These are phyloP conservation scores for Grosmannia serpens DNA, from an alignment of 2,329 filamentous ascomycete species.

Conservation along the genomic window DNA sequence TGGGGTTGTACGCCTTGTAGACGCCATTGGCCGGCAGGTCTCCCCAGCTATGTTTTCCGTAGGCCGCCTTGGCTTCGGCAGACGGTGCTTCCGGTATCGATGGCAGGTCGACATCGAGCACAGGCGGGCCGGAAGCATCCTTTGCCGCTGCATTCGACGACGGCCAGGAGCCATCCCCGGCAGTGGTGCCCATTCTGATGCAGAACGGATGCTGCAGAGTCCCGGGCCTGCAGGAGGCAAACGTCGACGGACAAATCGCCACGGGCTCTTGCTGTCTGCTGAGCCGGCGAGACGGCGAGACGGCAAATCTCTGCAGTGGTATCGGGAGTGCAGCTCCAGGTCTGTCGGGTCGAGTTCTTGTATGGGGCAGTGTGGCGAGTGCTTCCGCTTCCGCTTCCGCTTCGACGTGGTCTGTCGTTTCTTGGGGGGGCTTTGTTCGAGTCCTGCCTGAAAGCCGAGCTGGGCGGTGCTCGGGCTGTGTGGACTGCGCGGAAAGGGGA, in stretches of 20 bases:
- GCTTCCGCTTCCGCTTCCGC: neutral
- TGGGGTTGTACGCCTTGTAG: neutral
- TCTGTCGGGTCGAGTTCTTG: too few species aligned
- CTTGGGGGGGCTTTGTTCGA: neutral
- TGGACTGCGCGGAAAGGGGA: neutral
- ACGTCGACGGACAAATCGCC: too few species aligned
- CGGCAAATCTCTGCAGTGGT: neutral
- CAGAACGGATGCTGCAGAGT: too few species aligned
- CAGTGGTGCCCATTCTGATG: neutral
- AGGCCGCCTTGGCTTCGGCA: neutral
- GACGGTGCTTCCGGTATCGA: slow-evolving; percentile 8
- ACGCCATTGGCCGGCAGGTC: neutral
- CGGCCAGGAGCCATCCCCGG: slow-evolving; percentile 2
- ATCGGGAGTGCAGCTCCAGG: neutral
- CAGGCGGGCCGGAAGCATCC: neutral
- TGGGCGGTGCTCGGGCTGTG: neutral
- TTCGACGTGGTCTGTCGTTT: neutral
- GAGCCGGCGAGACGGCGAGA: neutral
- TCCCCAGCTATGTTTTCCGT: neutral
- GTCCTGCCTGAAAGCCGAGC: neutral
- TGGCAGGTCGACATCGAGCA: slow-evolving; percentile 12
- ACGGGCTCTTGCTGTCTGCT: too few species aligned
- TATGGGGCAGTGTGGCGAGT: neutral
- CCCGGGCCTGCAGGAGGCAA: neutral
- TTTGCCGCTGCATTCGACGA: neutral